Percentiles rank a stretch among this genome's conserved stretches.
Conservation (phyloP, 163 green algal genomes). For the Chloromonas sp. region DNA sequence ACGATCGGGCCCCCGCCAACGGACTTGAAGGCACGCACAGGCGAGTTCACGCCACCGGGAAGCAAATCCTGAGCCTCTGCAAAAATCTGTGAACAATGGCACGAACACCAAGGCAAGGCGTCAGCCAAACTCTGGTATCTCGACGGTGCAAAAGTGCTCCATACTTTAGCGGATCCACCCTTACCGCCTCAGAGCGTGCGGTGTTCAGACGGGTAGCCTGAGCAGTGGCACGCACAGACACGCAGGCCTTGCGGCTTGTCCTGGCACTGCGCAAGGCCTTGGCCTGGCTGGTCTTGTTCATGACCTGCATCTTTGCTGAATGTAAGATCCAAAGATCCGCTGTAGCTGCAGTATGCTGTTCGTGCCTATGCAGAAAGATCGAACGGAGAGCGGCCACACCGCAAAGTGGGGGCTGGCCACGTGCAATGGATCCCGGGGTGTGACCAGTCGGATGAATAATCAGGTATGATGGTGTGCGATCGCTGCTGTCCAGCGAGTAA, state of each 20-base stretch:
- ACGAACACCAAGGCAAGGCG: background rate
- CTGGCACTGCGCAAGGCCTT: too few relatives aligned
- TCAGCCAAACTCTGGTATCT: background rate
- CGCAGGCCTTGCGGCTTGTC: background rate
- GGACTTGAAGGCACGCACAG: slow-evolving; percentile 94
- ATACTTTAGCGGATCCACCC: background rate
- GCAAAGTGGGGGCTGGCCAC: too few relatives aligned
- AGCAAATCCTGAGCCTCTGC: slow-evolving; percentile 88
- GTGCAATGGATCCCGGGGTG: too few relatives aligned
- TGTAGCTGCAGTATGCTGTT: too few relatives aligned
- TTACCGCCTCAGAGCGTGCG: background rate
- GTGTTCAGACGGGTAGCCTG: background rate
- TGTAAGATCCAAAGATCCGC: too few relatives aligned
- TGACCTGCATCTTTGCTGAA: too few relatives aligned
- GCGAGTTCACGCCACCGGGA: slow-evolving; percentile 95
- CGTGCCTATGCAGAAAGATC: too few relatives aligned
- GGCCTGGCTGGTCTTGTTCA: too few relatives aligned
- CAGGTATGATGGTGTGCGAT: too few relatives aligned
- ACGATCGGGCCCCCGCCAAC: slow-evolving; percentile 95
- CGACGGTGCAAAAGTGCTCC: background rate
- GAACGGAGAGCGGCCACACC: too few relatives aligned
- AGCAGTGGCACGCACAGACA: background rate
- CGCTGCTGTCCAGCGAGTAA: too few relatives aligned
- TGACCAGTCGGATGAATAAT: too few relatives aligned
- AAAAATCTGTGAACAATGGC: slow-evolving; percentile 59